phyloP scores from a whole-genome alignment of 163 green algal genomes.

The Trebouxiophyceae sp. region DNA sequence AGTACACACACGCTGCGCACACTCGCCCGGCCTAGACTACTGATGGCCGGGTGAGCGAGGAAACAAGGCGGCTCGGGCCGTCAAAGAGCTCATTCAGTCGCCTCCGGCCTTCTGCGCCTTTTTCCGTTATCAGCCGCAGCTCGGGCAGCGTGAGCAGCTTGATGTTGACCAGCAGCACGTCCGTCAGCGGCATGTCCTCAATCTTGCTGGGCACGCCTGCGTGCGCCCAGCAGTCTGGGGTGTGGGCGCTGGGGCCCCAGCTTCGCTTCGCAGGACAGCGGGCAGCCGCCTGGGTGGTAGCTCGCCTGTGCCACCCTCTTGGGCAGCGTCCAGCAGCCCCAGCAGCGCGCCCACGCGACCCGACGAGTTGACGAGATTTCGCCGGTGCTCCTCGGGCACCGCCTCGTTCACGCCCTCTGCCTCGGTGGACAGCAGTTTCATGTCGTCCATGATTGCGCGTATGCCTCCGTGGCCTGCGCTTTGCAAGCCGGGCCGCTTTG shows the following conservation, averaged over 20 bases:
- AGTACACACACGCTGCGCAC: no score
- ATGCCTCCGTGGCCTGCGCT: slow-evolving; percentile 41
- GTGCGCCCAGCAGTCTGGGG: not conserved
- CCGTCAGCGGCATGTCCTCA: slow-evolving; percentile 46
- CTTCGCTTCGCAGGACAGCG: not conserved
- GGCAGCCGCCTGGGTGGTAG: not conserved
- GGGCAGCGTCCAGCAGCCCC: slow-evolving; percentile 21
- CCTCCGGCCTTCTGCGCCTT: slow-evolving; percentile 34
- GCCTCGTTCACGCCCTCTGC: slow-evolving; percentile 46
- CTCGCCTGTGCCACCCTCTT: no score
- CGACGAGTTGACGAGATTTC: slow-evolving; percentile 31
- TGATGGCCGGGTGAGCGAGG: slow-evolving; percentile 21
- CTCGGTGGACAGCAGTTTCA: slow-evolving; percentile 58
- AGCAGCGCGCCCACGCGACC: slow-evolving; percentile 46
- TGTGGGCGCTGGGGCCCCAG: not conserved
- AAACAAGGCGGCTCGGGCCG: slow-evolving; percentile 18
- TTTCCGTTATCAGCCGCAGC: slow-evolving; percentile 50
- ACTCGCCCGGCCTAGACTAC: slow-evolving; percentile 33
- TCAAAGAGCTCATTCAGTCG: slow-evolving; percentile 36
- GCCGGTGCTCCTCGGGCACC: slow-evolving; percentile 25
- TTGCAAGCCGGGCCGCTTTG: no score
- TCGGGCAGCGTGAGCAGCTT: slow-evolving; percentile 54
- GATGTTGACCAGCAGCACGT: slow-evolving; percentile 54
- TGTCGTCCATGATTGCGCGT: slow-evolving; percentile 47
- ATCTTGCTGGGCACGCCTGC: slow-evolving; percentile 23